Conservation (phyloP, 2,329 filamentous ascomycete genomes). For the Talaromyces islandicus region DNA sequence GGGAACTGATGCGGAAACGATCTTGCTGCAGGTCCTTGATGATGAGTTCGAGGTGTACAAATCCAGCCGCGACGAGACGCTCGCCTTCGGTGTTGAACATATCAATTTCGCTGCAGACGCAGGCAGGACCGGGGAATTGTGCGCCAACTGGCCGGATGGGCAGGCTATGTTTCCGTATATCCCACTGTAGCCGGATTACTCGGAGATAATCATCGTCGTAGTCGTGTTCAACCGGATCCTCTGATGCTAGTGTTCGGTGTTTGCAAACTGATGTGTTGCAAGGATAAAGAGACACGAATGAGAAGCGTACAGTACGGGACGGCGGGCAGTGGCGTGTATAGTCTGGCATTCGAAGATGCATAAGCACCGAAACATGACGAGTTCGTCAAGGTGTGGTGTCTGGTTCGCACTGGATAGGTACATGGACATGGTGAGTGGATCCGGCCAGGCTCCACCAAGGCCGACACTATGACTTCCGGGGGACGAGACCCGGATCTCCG, state of each 20-base stretch:
- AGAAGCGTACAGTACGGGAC: neutral
- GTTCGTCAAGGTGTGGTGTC: neutral
- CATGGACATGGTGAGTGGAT: neutral
- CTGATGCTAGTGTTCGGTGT: neutral
- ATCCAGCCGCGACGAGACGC: neutral
- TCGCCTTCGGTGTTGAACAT: neutral
- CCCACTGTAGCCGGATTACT: neutral
- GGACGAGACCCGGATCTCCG: neutral
- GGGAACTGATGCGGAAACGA: constrained; percentile 6
- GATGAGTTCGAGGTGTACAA: constrained; percentile 5
- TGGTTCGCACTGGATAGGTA: neutral
- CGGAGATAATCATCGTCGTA: neutral
- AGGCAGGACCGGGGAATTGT: neutral
- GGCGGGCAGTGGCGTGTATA: neutral
- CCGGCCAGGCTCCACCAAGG: neutral
- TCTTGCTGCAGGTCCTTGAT: constrained; percentile 3
- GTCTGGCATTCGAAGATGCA: neutral
- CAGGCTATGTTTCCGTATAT: neutral
- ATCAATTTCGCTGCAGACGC: neutral
- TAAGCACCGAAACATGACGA: neutral
- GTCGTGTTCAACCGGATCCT: neutral
- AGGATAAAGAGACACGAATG: neutral
- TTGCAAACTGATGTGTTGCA: neutral
- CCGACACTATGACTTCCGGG: neutral
- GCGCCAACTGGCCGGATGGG: neutral